Conservation (phyloP, 306 rosid species). For the Neltuma alba region DNA sequence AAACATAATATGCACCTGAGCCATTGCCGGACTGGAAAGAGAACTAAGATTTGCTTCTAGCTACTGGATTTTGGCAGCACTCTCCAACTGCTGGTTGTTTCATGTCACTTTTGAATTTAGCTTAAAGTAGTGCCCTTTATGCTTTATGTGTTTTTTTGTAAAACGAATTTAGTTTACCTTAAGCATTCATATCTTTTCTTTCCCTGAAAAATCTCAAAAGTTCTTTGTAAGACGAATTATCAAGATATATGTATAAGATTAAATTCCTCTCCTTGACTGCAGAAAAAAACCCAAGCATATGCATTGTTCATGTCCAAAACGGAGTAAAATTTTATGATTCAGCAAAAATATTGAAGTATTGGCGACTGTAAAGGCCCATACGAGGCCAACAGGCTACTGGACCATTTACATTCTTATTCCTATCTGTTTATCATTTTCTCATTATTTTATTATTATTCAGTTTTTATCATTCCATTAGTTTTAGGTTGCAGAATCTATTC, state of each 20-base stretch:
- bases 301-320: background rate
- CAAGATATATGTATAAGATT: background rate
- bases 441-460: background rate
- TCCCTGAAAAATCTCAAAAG: background rate
- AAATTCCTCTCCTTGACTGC: background rate
- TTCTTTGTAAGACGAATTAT: background rate
- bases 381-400: background rate
- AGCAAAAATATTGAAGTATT: background rate
- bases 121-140: background rate
- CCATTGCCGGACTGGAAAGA: constrained; percentile 14
- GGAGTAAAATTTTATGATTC: constrained; percentile 2
- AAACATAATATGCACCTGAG: constrained; percentile 9
- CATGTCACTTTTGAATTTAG: background rate
- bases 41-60: background rate
- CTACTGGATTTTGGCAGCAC: constrained; percentile 14
- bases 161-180: too few species aligned
- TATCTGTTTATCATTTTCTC: background rate
- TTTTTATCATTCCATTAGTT: background rate
- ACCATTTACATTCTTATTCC: background rate
- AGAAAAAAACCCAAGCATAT: background rate
- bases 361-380: background rate
- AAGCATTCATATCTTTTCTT: background rate
- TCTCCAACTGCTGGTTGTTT: constrained; percentile 1
- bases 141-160: background rate
- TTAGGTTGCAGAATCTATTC: background rate